A percentile compares a stretch with the other conserved stretches of the same genome.
phyloP scores from a whole-genome alignment of 2,329 filamentous ascomycete species.

The Apiospora arundinis region DNA sequence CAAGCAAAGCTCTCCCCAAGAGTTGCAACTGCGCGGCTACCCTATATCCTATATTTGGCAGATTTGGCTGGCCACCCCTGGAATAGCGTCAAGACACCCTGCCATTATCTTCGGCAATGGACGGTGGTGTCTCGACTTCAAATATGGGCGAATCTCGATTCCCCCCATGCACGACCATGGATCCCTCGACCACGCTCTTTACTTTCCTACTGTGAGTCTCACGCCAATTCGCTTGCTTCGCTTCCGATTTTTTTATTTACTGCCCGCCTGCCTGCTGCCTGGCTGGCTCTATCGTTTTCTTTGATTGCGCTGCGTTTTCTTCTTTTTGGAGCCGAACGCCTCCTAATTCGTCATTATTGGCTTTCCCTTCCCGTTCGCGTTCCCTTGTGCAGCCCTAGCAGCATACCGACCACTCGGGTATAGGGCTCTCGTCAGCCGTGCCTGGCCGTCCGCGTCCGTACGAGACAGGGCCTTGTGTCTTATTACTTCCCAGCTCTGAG shows the following conservation, averaged over 20 bases:
- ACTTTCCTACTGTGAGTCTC: constrained; percentile 71
- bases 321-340: constrained; percentile 28
- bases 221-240: background rate
- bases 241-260: background rate
- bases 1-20: background rate
- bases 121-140: constrained; percentile 2
- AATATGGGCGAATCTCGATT: background rate
- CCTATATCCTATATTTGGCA: background rate
- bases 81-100: constrained; percentile 14
- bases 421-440: constrained; percentile 14
- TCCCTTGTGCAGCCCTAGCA: background rate
- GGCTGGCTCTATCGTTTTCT: background rate
- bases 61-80: background rate
- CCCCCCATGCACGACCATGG: constrained; percentile 47
- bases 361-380: background rate
- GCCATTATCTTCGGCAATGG: background rate
- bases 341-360: constrained; percentile 9
- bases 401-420: background rate
- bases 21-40: constrained; percentile 1
- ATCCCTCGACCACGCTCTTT: constrained; percentile 69
- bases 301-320: constrained; percentile 24
- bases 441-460: background rate
- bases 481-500: background rate
- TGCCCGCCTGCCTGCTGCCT: background rate
- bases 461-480: constrained; percentile 16